Conservation (phyloP, 2,329 filamentous ascomycete genomes). For the Colletotrichum tropicicola region DNA sequence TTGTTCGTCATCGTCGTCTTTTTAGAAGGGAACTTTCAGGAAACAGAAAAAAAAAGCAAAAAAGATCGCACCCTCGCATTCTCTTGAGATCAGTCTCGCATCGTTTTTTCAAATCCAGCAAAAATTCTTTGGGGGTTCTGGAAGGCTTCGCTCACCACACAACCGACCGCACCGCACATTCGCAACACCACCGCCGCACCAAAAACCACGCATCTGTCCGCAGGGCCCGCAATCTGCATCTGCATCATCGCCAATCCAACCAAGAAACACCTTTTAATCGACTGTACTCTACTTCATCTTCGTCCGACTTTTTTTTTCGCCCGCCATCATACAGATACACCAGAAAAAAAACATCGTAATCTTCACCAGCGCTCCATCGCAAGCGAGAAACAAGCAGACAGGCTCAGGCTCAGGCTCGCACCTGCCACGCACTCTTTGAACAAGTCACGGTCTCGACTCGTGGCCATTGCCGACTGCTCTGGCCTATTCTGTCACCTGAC, state of each 20-base stretch:
- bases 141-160: slow-evolving; percentile 23
- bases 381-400: background rate
- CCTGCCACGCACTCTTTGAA: background rate
- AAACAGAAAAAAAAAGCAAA: slow-evolving; percentile 16
- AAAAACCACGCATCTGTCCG: background rate
- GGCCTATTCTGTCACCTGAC: background rate
- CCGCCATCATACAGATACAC: slow-evolving; percentile 5
- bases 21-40: slow-evolving; percentile 28
- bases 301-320: slow-evolving; percentile 7
- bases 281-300: slow-evolving; percentile 42
- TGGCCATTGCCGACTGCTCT: background rate
- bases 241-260: slow-evolving; percentile 4
- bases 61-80: slow-evolving; percentile 17
- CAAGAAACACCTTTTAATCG: slow-evolving; percentile 45
- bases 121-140: slow-evolving; percentile 20
- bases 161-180: slow-evolving; percentile 14
- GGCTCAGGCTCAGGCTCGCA: background rate
- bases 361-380: slow-evolving; percentile 18
- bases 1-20: slow-evolving; percentile 40
- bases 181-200: slow-evolving; percentile 15
- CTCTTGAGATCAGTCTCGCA: slow-evolving; percentile 30
- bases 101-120: slow-evolving; percentile 27
- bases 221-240: slow-evolving; percentile 15
- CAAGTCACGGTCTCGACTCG: background rate
- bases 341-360: slow-evolving; percentile 21